Evolutionary conservation across 805 yeast genomes (phyloP), one percentile per base, ranked within the genome.

Genomic region (Huiozyma naganishii): DNA sequence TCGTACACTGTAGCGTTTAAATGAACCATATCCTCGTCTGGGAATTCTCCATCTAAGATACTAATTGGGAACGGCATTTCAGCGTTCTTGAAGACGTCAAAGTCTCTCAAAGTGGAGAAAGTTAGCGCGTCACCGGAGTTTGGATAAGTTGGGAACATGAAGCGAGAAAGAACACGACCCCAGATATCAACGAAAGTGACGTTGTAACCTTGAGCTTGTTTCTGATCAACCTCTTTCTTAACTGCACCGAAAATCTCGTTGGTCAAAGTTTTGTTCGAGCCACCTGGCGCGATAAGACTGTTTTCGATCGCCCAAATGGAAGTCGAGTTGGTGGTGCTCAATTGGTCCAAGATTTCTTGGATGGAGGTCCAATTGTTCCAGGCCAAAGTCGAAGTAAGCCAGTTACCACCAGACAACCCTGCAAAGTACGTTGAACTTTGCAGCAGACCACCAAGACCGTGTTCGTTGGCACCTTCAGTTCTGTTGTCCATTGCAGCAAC

Each of bases 391-490:
- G 84, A 80, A 29, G 85, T 68, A 40, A 84, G 66, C 95, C 95
- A 86, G 11, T 83, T 73, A 29, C 95, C 95, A 30, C 95, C 95
- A 10, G 89, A 80, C 32, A 86, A 70, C 6, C 90, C 95, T 6
- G 85, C 65, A 5, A 87, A 60, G 56, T 88, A 87, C 9, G 83
- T 74, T 1, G 86, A 58, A 6, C 83, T 66, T 53, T 83, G 87
- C 33, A 86, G 64, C 23, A 87, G 62, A 4, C 95, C 94, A 32
- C 90, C 89, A 35, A 86, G 60, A 11, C 83, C 82, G 5, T 70
- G 67, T 27, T 65, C 66, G 4, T 77, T 68, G 11, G 78, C 71
- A 44, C 71, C 73, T 8, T 54, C 62, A 2, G 92, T 80, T 51
- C 94, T 68, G 54, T 78, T 76, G 59, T 87, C 96, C 82, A 84